Conservation (phyloP, 176 grass and related monocot genomes). For the Coix lacrymajobi region DNA sequence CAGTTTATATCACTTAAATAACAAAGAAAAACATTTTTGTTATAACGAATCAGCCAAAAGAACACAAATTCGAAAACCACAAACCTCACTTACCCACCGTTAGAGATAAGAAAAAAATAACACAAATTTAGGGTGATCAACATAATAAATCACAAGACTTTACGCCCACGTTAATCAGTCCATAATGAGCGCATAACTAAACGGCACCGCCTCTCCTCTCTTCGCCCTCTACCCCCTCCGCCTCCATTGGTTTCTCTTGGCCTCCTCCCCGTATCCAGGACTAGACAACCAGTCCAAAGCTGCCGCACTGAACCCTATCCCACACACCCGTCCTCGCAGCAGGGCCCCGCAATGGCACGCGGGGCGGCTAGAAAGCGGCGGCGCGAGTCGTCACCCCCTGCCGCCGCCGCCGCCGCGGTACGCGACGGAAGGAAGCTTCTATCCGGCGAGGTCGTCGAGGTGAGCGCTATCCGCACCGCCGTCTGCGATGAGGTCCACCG, state of each 20-base stretch:
- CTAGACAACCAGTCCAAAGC: background rate
- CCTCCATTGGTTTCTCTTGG: background rate
- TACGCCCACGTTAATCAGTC: background rate
- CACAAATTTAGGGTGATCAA: background rate
- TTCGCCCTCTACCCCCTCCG: background rate
- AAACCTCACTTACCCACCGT: no score
- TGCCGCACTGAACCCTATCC: background rate
- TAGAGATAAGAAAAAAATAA: background rate
- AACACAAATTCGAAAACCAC: background rate
- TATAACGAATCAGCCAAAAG: background rate
- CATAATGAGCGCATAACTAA: background rate
- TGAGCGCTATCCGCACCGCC: background rate
- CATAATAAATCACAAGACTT: background rate
- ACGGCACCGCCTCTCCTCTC: background rate
- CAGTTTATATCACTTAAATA: no score
- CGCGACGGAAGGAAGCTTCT: slow-evolving; percentile 41
- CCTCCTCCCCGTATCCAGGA: background rate
- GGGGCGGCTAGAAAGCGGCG: slow-evolving; percentile 16
- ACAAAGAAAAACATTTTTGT: no score
- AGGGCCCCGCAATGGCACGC: slow-evolving; percentile 9
- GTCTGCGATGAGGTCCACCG: background rate
- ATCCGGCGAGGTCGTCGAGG: slow-evolving; percentile 48
- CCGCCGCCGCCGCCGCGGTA: background rate
- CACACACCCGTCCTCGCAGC: background rate
- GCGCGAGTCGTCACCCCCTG: slow-evolving; percentile 14